Percentiles rank a stretch among this genome's conserved stretches.
Conservation (phyloP, 2,329 filamentous ascomycete genomes). For the Cercospora sojina region DNA sequence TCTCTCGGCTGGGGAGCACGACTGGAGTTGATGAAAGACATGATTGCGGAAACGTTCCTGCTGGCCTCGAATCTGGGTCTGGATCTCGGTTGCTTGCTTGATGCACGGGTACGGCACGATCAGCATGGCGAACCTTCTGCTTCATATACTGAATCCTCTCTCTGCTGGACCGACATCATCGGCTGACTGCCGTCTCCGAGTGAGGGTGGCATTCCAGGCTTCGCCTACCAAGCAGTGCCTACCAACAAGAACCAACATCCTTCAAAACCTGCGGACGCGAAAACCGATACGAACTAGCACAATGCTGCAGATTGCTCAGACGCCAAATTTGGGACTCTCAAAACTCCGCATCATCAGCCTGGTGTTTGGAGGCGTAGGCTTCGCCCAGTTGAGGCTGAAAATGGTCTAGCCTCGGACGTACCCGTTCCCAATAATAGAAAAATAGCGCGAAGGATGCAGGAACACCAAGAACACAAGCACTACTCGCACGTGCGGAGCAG, state of each 20-base stretch:
- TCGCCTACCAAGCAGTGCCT: slow-evolving; percentile 6
- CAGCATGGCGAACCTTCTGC: slow-evolving; percentile 2
- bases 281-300: slow-evolving; percentile 1
- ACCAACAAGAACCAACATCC: slow-evolving; percentile 14
- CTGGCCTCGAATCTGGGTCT: neutral
- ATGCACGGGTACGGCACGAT: slow-evolving; percentile 1
- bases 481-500: neutral
- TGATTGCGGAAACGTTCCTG: neutral
- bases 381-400: no score
- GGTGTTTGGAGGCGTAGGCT: slow-evolving; percentile 2
- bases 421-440: neutral
- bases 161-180: neutral
- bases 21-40: neutral
- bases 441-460: slow-evolving; percentile 11
- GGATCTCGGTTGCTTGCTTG: neutral
- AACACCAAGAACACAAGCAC: slow-evolving; percentile 4
- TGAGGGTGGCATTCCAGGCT: neutral
- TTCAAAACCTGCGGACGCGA: neutral
- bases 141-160: slow-evolving; percentile 8
- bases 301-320: slow-evolving; percentile 9
- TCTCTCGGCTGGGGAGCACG: slow-evolving; percentile 8
- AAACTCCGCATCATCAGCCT: neutral
- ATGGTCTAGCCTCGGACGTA: no score
- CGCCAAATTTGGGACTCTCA: neutral
- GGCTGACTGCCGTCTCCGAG: neutral